phyloP scores from a whole-genome alignment of 345 rosid species.

The Rubroshorea leprosula region DNA sequence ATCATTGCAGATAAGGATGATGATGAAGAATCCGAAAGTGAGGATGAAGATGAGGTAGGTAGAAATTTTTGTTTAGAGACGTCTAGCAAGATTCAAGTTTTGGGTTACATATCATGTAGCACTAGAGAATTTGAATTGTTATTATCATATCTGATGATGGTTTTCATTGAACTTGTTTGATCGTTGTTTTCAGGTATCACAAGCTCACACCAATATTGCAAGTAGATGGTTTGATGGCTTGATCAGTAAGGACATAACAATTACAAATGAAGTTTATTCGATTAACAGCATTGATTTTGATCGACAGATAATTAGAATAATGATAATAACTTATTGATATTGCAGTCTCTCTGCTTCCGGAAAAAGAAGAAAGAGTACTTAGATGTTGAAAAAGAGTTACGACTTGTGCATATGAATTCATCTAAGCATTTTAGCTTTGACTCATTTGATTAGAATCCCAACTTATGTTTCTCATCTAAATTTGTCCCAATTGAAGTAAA shows the following conservation, averaged over 20 bases:
- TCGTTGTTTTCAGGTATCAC: slow-evolving; percentile 23
- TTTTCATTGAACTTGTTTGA: too few species aligned
- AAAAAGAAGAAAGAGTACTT: too few species aligned
- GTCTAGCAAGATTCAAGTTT: background rate
- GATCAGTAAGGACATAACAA: slow-evolving; percentile 39
- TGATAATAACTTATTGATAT: too few species aligned
- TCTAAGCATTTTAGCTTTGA: background rate
- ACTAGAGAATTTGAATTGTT: background rate
- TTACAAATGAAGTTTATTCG: slow-evolving; percentile 75
- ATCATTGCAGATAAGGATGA: slow-evolving; percentile 21
- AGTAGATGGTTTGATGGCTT: slow-evolving; percentile 80
- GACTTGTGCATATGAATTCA: too few species aligned
- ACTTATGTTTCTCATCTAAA: too few species aligned
- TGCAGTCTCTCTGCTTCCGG: too few species aligned
- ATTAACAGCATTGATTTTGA: slow-evolving; percentile 59
- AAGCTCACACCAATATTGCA: slow-evolving; percentile 34
- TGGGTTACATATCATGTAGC: background rate
- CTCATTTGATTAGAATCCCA: background rate
- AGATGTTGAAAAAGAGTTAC: too few species aligned
- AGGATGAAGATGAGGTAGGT: slow-evolving; percentile 41
- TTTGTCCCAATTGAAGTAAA: too few species aligned
- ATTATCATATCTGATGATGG: too few species aligned
- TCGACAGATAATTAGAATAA: slow-evolving; percentile 57
- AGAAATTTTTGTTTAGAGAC: background rate
- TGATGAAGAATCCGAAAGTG: slow-evolving; percentile 23